phyloP scores from a whole-genome alignment of 139 green algal genomes.

The Pedinophyceae sp. region DNA sequence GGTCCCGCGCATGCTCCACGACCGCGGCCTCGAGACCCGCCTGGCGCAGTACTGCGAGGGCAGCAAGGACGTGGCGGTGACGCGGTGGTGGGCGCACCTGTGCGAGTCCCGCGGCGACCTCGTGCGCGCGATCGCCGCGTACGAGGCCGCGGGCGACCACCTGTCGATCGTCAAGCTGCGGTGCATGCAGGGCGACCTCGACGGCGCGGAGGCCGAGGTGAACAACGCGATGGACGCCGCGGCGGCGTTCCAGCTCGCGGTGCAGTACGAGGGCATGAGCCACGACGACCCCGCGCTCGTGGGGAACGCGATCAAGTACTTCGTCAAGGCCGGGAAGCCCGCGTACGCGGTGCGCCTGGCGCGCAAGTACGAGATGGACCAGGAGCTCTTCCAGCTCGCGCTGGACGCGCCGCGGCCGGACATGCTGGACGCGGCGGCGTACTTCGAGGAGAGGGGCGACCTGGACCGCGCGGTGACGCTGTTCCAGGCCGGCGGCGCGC shows the following conservation, averaged over 20 bases:
- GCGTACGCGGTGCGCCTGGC: constrained; percentile 21
- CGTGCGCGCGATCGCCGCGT: constrained; percentile 2
- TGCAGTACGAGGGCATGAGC: constrained; percentile 42
- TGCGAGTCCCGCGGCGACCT: constrained; percentile 39
- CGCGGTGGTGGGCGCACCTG: constrained; percentile 60
- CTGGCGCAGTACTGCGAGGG: constrained; percentile 38
- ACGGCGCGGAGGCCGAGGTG: constrained; percentile 19
- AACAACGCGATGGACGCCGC: constrained; percentile 24
- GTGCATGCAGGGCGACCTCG: constrained; percentile 32
- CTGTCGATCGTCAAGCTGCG: constrained; percentile 14
- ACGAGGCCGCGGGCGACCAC: constrained; percentile 2
- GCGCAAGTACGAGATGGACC: constrained; percentile 19
- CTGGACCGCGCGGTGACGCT: constrained; percentile 37
- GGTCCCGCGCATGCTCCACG: constrained; percentile 55
- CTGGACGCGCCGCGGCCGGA: constrained; percentile 6
- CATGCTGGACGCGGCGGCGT: constrained; percentile 12
- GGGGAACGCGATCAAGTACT: no score
- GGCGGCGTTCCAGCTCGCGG: constrained; percentile 55
- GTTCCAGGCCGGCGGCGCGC: constrained; percentile 20
- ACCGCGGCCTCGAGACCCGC: constrained; percentile 22
- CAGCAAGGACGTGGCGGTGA: constrained; percentile 23
- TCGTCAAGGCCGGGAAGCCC: constrained; percentile 9
- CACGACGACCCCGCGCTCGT: constrained; percentile 13
- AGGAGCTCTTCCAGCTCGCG: constrained; percentile 22
- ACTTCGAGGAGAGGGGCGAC: constrained; percentile 31